phyloP scores from a whole-genome alignment of 2,329 filamentous ascomycete genomes.

The Phaeomoniella chlamydospora region DNA sequence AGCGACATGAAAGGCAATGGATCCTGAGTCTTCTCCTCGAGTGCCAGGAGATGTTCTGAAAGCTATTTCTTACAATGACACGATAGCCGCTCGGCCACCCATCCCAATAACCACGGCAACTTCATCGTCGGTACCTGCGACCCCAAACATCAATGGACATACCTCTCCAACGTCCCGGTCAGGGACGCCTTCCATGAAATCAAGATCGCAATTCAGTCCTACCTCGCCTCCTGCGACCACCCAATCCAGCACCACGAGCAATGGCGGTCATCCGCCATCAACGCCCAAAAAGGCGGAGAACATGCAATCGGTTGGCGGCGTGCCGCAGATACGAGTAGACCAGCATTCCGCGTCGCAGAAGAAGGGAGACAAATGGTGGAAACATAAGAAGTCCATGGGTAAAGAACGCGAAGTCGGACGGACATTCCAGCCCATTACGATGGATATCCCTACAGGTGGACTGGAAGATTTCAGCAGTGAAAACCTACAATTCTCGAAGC shows the following conservation, averaged over 20 bases:
- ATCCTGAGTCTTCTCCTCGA: not conserved
- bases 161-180: slow-evolving; percentile 1
- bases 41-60: slow-evolving; percentile 4
- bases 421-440: slow-evolving; percentile 33
- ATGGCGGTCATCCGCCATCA: not conserved
- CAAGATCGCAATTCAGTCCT: not conserved
- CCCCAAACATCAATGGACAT: not conserved
- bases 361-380: slow-evolving; percentile 1
- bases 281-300: not conserved
- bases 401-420: not conserved
- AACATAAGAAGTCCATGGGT: not conserved
- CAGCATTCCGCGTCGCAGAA: slow-evolving; percentile 2
- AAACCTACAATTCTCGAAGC: slow-evolving; percentile 42
- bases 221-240: not conserved
- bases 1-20: not conserved
- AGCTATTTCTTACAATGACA: slow-evolving; percentile 7
- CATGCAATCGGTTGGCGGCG: not conserved
- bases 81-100: slow-evolving; percentile 7
- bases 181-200: not conserved
- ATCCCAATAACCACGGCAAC: slow-evolving; percentile 6
- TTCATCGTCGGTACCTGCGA: slow-evolving; percentile 3
- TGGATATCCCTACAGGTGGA: slow-evolving; percentile 36
- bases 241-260: not conserved
- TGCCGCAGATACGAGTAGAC: slow-evolving; percentile 4
- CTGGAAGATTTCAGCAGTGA: slow-evolving; percentile 37